Percentiles rank a stretch among this genome's conserved stretches.
Evolutionary conservation across 805 yeast genomes (phyloP).

Genomic region (Debaryomyces maramus): DNA sequence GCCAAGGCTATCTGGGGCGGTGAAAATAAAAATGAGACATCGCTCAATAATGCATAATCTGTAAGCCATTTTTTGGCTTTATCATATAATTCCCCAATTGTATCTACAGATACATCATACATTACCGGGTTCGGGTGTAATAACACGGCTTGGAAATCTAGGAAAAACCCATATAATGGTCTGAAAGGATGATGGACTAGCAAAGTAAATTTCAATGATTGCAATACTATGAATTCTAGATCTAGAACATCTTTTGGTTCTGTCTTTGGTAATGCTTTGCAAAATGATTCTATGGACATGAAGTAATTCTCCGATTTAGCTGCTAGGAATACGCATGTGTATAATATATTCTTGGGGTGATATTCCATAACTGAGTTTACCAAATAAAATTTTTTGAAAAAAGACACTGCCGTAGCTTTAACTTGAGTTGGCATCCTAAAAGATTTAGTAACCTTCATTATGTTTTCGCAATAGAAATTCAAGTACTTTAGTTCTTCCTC

Average conservation of each 20-base stretch:
- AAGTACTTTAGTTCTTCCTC: constrained; percentile 75
- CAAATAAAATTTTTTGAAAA: constrained; percentile 77
- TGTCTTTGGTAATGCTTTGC: constrained; percentile 65
- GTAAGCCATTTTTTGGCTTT: constrained; percentile 63
- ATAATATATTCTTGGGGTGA: constrained; percentile 80
- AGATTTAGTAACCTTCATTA: constrained; percentile 66
- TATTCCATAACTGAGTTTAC: constrained; percentile 80
- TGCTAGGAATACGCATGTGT: constrained; percentile 76
- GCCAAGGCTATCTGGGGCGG: constrained; percentile 97
- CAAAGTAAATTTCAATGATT: constrained; percentile 74
- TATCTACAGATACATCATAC: constrained; percentile 49
- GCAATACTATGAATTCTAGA: constrained; percentile 76
- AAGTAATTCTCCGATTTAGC: constrained; percentile 92
- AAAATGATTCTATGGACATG: constrained; percentile 79
- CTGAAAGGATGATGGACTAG: constrained; percentile 85
- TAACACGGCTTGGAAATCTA: constrained; percentile 72
- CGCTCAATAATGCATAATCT: constrained; percentile 67
- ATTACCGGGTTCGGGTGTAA: constrained; percentile 41
- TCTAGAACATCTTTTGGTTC: constrained; percentile 67
- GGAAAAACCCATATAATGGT: constrained; percentile 91
- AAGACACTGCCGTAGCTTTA: constrained; percentile 80
- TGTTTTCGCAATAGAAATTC: constrained; percentile 68
- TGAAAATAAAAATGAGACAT: constrained; percentile 72
- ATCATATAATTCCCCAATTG: constrained; percentile 70
- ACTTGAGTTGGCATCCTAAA: constrained; percentile 88